phyloP scores from a whole-genome alignment of 305 asterid genomes.

The Nicotiana rustica region DNA sequence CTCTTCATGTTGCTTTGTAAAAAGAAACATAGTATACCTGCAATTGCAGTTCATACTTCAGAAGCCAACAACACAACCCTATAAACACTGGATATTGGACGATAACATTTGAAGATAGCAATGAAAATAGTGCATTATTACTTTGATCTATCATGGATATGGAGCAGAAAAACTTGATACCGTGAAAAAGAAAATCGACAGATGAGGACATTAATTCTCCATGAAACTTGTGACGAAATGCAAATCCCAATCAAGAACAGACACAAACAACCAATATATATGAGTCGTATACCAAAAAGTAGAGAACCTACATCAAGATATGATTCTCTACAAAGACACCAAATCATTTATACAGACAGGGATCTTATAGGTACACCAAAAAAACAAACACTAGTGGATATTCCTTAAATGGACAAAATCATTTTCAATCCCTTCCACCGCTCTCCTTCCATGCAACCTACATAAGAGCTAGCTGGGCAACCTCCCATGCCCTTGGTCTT shows the following conservation, averaged over 20 bases:
- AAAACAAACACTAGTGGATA: no score
- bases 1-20: slow-evolving; percentile 92
- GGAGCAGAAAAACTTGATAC: slow-evolving; percentile 22
- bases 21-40: slow-evolving; percentile 96
- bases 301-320: no score
- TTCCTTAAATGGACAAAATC: no score
- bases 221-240: not conserved
- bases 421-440: no score
- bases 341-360: no score
- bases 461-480: no score
- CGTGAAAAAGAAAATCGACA: not conserved
- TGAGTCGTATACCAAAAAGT: no score
- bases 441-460: no score
- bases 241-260: slow-evolving; percentile 22
- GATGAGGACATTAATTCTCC: slow-evolving; percentile 17
- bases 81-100: slow-evolving; percentile 1
- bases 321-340: no score
- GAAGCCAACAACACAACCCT: not conserved
- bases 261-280: not conserved
- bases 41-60: slow-evolving; percentile 39
- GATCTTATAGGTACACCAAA: no score
- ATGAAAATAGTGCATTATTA: slow-evolving; percentile 5
- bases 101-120: slow-evolving; percentile 8
- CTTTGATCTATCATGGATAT: not conserved
- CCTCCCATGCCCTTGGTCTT: no score